Evolutionary conservation across 2,329 filamentous ascomycete species (phyloP), one percentile per base, ranked within the genome.

Genomic region (Bipolaris oryzae): DNA sequence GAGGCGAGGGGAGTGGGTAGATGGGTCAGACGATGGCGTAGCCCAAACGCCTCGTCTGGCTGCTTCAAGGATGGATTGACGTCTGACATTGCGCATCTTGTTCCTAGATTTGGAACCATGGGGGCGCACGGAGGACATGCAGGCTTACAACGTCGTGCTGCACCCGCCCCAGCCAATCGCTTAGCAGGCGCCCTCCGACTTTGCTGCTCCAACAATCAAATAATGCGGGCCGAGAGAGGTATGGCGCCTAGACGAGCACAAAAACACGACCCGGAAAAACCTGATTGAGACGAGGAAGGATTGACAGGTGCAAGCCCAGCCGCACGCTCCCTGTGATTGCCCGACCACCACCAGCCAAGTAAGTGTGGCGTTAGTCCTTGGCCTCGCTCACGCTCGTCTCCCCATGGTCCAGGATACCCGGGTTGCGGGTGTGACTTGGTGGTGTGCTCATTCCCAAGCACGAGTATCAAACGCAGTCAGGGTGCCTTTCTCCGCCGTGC

Each of bases 21-120:
- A 38, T 57, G 52, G 64, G 47, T 50, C 53, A 52, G 50, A 37
- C 34, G 21, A 41, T 42, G 39, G 52, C 47, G 57, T 39, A 50
- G 23, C 38, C 49, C 33, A 37, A 16, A 58, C 31, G 49, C 46
- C 49, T 58, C 34, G 50, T 35, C 50, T 45, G 39, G 35, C 34
- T 44, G 53, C 33, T 43, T 25, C 41, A 21, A 55, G 39, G 33
- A 52, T 52, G 53, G 28, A 41, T 55, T 46, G 21, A 44, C 53
- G 41, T 52, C 41, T 53, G 50, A 54, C 50, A 23, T 37, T 43
- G 38, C 21, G 44, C 23, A 54, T 25, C 23, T 44, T 15, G 53
- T 28, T 45, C 34, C 41, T 41, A 23, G 10, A 46, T 34, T 41
- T 41, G 38, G 38, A 23, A 13, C 20, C 38, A 41, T 23, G 38